Conservation (phyloP, 139 green algal species). For the Picochlorum costavermella region DNA sequence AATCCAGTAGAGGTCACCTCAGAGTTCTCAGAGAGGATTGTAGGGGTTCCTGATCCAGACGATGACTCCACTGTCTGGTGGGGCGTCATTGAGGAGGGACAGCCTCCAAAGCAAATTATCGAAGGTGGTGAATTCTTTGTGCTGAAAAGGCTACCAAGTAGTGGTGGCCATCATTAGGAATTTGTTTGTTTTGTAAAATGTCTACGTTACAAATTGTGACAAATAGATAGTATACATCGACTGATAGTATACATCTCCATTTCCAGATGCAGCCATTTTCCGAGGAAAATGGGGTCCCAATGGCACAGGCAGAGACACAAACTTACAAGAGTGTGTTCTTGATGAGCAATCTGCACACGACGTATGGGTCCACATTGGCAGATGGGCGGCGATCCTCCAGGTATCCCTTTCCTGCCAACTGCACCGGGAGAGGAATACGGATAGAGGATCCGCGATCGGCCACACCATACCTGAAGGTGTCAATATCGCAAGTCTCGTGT, state of each 20-base stretch:
- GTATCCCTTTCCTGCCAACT: conserved; percentile 69
- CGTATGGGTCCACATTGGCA: conserved; percentile 74
- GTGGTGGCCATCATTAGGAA: conserved; percentile 24
- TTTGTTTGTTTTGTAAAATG: neutral
- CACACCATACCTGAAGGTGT: conserved; percentile 72
- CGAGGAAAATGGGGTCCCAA: neutral
- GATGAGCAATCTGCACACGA: conserved; percentile 11
- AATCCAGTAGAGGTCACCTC: conserved; percentile 60
- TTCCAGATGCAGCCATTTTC: neutral
- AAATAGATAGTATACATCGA: too few species aligned
- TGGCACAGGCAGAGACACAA: neutral
- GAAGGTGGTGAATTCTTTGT: conserved; percentile 68
- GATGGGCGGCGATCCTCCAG: conserved; percentile 77
- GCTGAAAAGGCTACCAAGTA: conserved; percentile 38
- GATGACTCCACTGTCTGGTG: conserved; percentile 60
- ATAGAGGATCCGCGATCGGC: conserved; percentile 80
- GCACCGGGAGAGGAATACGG: conserved; percentile 79
- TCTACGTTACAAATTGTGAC: neutral
- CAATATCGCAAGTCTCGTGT: conserved; percentile 89
- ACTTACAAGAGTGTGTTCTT: conserved; percentile 15
- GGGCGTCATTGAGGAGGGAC: conserved; percentile 43
- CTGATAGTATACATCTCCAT: too few species aligned
- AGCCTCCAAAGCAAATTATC: conserved; percentile 64
- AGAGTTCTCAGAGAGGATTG: conserved; percentile 43
- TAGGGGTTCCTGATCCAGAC: conserved; percentile 63